Evolutionary conservation across 257 asterid genomes (phyloP).

Genomic region (Solanum sparsipilum): DNA sequence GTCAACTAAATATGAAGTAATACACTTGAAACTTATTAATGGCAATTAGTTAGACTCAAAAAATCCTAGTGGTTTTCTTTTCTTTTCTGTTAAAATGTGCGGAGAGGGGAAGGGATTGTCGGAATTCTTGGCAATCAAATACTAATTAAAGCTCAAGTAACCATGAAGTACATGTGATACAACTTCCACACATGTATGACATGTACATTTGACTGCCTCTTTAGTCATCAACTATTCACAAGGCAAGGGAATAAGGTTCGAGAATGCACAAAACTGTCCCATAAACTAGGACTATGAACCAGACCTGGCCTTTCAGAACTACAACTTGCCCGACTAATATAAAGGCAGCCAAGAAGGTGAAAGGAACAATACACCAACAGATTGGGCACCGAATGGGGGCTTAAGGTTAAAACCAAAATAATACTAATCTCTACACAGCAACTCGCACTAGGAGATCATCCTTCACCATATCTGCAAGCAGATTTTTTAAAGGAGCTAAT

Average conservation of each 20-base stretch:
- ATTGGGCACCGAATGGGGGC: background rate
- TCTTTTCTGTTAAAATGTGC: background rate
- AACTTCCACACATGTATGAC: background rate
- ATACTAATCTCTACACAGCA: background rate
- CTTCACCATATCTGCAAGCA: background rate
- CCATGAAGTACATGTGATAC: background rate
- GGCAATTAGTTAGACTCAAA: background rate
- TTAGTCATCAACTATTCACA: background rate
- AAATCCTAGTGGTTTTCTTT: background rate
- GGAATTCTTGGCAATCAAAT: background rate
- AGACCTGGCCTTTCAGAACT: conserved; percentile 6
- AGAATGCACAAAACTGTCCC: conserved; percentile 9
- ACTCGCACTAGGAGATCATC: conserved; percentile 1
- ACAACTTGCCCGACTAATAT: background rate
- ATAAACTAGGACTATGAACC: background rate
- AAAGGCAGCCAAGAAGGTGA: conserved; percentile 1
- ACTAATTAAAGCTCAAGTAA: background rate
- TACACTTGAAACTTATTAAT: background rate
- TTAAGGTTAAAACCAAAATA: background rate
- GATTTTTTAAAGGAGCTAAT: background rate
- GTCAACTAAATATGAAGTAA: background rate
- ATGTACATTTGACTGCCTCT: background rate
- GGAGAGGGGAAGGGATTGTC: background rate
- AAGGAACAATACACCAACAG: background rate
- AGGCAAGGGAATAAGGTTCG: background rate